Evolutionary conservation across 2,329 filamentous ascomycete genomes (phyloP).

Genomic region (Arthrobotrys iridis): DNA sequence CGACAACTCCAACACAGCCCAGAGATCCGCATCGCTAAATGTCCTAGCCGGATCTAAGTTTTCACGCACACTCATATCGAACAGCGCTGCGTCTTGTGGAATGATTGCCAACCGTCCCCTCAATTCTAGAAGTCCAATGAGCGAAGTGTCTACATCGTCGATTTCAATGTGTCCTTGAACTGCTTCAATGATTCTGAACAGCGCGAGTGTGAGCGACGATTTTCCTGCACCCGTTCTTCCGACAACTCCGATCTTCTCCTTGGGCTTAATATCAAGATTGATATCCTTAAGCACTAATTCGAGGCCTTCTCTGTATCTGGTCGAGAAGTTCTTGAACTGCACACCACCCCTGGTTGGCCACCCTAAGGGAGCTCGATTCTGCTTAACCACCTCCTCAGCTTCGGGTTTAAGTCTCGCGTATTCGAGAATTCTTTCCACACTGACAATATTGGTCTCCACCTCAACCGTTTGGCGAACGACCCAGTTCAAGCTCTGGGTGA

Average conservation of each 20-base stretch:
- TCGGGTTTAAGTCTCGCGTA: conserved; percentile 92
- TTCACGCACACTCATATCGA: conserved; percentile 90
- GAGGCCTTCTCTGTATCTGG: conserved; percentile 86
- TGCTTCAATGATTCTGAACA: conserved; percentile 96
- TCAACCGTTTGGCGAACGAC: conserved; percentile 98
- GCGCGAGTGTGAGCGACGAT: conserved; percentile 86
- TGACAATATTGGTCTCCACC: conserved; percentile 99
- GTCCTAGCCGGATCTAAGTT: conserved; percentile 90
- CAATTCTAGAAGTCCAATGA: conserved; percentile 88
- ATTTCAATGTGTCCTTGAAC: conserved; percentile 84
- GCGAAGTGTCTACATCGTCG: conserved; percentile 86
- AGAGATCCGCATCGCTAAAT: conserved; percentile 95
- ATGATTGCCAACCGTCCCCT: conserved; percentile 93
- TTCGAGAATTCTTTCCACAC: conserved; percentile 95
- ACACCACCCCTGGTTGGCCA: conserved; percentile 93
- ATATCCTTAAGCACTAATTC: conserved; percentile 94
- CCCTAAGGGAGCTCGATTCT: conserved; percentile 83
- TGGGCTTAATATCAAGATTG: conserved; percentile 88
- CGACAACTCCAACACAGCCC: conserved; percentile 95
- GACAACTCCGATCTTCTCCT: conserved; percentile 98
- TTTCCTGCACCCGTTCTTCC: conserved; percentile 96
- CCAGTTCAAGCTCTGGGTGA: conserved; percentile 98
- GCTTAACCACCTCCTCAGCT: conserved; percentile 90
- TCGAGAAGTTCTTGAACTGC: conserved; percentile 92
- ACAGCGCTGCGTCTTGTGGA: conserved; percentile 94